A percentile compares a stretch with the other conserved stretches of the same genome.
Conservation (phyloP, 1,139 yeast genomes). For the Meyerozyma carpophila region DNA sequence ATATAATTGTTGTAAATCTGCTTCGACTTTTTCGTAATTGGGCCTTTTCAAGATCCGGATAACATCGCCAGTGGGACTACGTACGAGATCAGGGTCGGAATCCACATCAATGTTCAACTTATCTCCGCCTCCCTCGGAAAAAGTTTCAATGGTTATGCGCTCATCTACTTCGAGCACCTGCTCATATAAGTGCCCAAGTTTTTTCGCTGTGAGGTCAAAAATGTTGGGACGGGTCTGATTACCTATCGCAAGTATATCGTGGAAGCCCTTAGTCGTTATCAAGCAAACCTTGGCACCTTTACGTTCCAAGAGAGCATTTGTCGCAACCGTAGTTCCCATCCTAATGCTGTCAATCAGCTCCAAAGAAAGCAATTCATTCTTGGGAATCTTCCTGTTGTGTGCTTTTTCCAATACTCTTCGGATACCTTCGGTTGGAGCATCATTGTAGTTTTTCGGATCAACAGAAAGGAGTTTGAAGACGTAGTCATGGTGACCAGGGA, state of each 20-base stretch:
- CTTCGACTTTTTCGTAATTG: slow-evolving; percentile 19
- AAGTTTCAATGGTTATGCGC: slow-evolving; percentile 34
- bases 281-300: slow-evolving; percentile 49
- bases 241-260: slow-evolving; percentile 40
- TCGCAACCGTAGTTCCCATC: slow-evolving; percentile 40
- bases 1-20: slow-evolving; percentile 21
- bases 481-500: slow-evolving; percentile 32
- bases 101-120: slow-evolving; percentile 14
- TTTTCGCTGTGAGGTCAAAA: slow-evolving; percentile 33
- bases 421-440: slow-evolving; percentile 91
- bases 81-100: slow-evolving; percentile 16
- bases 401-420: slow-evolving; percentile 65
- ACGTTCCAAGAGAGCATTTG: slow-evolving; percentile 40
- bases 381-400: slow-evolving; percentile 46
- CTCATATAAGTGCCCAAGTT: slow-evolving; percentile 30
- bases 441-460: slow-evolving; percentile 79
- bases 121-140: slow-evolving; percentile 39
- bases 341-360: slow-evolving; percentile 27
- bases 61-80: slow-evolving; percentile 34
- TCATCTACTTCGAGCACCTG: slow-evolving; percentile 37
- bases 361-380: slow-evolving; percentile 23
- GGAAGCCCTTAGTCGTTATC: slow-evolving; percentile 48
- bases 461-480: slow-evolving; percentile 71
- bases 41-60: slow-evolving; percentile 29
- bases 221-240: slow-evolving; percentile 36